These are phyloP conservation scores for Bipolaris victoriae DNA, from an alignment of 2,329 filamentous ascomycete genomes.

Conservation along the genomic window DNA sequence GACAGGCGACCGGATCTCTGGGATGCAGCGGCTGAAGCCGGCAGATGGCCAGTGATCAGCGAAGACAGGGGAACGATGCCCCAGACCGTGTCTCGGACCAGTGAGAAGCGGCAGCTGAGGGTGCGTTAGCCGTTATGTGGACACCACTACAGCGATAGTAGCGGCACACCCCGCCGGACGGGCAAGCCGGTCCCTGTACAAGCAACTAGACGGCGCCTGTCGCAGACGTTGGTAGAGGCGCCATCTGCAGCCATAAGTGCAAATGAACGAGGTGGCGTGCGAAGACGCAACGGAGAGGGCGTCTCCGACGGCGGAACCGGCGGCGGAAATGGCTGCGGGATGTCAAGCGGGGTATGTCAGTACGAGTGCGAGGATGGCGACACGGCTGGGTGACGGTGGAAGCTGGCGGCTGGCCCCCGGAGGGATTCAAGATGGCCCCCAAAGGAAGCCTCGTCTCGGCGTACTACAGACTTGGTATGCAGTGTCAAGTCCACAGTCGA, in stretches of 20 bases:
- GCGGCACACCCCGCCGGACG: background rate
- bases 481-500: background rate
- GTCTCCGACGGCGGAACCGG: background rate
- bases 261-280: conserved; percentile 1
- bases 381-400: background rate
- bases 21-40: conserved; percentile 29
- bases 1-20: conserved; percentile 10
- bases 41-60: conserved; percentile 8
- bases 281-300: background rate
- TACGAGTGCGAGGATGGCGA: background rate
- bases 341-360: background rate
- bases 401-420: background rate
- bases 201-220: background rate
- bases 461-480: too few relatives aligned
- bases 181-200: background rate
- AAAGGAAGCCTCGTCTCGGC: background rate
- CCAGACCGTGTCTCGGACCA: background rate
- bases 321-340: background rate
- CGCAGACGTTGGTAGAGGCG: background rate
- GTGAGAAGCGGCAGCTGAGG: background rate
- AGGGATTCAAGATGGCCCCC: background rate
- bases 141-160: background rate
- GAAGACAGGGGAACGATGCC: background rate
- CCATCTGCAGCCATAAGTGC: background rate
- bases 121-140: conserved; percentile 2